phyloP scores from a whole-genome alignment of 148 eudicot species.

The Mesembryanthemum crystallinum region DNA sequence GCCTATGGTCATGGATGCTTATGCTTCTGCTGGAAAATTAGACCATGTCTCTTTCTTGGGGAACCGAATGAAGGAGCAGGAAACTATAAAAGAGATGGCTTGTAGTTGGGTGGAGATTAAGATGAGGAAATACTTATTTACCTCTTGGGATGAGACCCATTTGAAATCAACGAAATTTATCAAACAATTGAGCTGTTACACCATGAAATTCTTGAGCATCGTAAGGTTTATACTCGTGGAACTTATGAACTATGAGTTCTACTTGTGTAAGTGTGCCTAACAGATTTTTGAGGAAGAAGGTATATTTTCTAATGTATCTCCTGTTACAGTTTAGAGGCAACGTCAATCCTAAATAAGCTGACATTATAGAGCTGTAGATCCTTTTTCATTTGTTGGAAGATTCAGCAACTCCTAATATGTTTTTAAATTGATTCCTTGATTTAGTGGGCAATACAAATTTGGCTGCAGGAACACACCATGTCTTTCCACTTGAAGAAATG shows the following conservation, averaged over 20 bases:
- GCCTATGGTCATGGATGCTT: slow-evolving; percentile 19
- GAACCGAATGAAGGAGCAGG: slow-evolving; percentile 20
- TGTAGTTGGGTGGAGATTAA: slow-evolving; percentile 35
- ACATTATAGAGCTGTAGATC: neutral
- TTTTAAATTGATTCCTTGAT: neutral
- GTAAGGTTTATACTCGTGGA: neutral
- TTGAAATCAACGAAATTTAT: slow-evolving; percentile 19
- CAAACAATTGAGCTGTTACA: slow-evolving; percentile 17
- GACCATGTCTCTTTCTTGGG: slow-evolving; percentile 14
- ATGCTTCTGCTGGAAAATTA: slow-evolving; percentile 20
- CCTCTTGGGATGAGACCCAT: slow-evolving; percentile 26
- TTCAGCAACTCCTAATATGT: neutral
- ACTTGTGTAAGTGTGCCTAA: neutral
- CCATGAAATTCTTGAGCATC: slow-evolving; percentile 16
- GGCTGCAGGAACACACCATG: neutral
- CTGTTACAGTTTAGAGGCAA: neutral
- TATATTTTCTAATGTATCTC: neutral
- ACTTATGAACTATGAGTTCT: neutral
- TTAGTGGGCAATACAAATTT: neutral
- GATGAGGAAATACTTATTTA: slow-evolving; percentile 24
- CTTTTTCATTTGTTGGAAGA: neutral
- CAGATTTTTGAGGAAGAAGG: neutral
- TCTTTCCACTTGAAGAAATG: too few relatives aligned
- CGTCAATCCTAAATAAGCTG: neutral
- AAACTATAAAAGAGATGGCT: slow-evolving; percentile 26